Base-by-base conservation (phyloP, 345 rosid genomes). In the Schrenkiella parvula region DNA sequence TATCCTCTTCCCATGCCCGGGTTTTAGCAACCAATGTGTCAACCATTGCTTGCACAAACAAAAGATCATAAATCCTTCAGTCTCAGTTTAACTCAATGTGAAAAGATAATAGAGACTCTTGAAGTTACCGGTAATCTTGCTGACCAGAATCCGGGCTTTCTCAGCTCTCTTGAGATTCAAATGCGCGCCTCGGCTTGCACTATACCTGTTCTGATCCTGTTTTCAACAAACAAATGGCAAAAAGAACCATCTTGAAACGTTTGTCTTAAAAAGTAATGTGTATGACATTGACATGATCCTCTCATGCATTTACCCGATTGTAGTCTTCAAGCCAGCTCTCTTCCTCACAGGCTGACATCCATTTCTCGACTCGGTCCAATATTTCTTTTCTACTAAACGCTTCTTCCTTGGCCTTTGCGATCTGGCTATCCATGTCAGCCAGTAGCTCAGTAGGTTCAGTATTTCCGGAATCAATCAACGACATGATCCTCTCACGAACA, bases 311-410 rank as follows among this genome's bases (percentile, higher is more conserved):
- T 82, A 91, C 98, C 90, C 86, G 83, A 54, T 80, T 91, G 75
- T 95, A 95, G 74, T 95, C 99, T 75, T 95, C 99, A 15, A 95
- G 96, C 99, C 99, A 95, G 65, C 95, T 95, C 82, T 95, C 99
- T 82, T 95, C 99, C 81, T 95, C 99, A 78, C 96, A 95, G 66
- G 97, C 95, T 44, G 95, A 89, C 99, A 88, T 91, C 99, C 99
- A 95, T 78, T 91, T 95, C 81, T 95, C 99, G 18, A 95, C 95
- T 81, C 92, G 86, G 68, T 95, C 97, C 80, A 95, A 80, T 70
- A 91, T 95, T 1, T 95, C 99, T 82, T 85, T 95, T 78, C 99
- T 84, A 80, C 97, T 91, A 57, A 86, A 82, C 72, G 93, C 84
- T 81, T 89, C 97, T 58, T 95, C 96, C 76, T 85, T 91, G 28